Evolutionary conservation across 352 stramenopile species (phyloP).

Genomic region (Elongisporangium undulatum): DNA sequence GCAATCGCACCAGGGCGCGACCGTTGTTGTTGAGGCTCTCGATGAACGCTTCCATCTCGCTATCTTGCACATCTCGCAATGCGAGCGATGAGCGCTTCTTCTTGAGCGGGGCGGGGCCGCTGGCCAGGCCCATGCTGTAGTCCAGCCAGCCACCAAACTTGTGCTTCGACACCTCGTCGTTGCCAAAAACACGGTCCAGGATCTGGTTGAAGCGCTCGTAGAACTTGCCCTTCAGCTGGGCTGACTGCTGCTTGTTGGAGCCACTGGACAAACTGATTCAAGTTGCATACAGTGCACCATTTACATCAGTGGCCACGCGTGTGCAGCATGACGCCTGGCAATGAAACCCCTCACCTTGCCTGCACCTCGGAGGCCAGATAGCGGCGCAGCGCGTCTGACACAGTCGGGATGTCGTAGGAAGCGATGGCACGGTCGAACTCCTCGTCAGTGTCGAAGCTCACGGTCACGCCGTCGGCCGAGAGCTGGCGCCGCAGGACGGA

Average conservation of each 20-base stretch:
- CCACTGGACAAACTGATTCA: constrained; percentile 26
- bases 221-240: constrained; percentile 73
- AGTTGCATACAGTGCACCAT: neutral
- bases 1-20: constrained; percentile 47
- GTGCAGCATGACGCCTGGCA: neutral
- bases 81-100: constrained; percentile 31
- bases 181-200: constrained; percentile 72
- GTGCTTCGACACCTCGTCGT: constrained; percentile 68
- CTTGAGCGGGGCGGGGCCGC: constrained; percentile 21
- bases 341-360: constrained; percentile 27
- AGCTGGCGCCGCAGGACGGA: constrained; percentile 12
- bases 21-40: constrained; percentile 39
- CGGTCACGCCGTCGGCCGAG: constrained; percentile 8
- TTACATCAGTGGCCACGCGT: neutral
- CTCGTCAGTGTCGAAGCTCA: constrained; percentile 62
- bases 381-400: constrained; percentile 52
- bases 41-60: constrained; percentile 56
- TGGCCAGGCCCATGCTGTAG: constrained; percentile 54
- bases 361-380: constrained; percentile 73
- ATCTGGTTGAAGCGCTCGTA: constrained; percentile 87
- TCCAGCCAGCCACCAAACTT: constrained; percentile 83
- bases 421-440: constrained; percentile 62
- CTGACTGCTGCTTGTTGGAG: constrained; percentile 70
- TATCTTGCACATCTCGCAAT: constrained; percentile 38
- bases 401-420: constrained; percentile 61